These are phyloP conservation scores for Brassica napus DNA, from an alignment of 345 rosid genomes.

Conservation along the genomic window Da-Ae NC_063443.1:18950501-18951000, in stretches of 20 bases:
- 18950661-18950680: background rate
- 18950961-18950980: constrained; percentile 22
- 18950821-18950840: background rate
- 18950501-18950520: constrained; percentile 10
- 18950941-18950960: background rate
- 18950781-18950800: constrained; percentile 1
- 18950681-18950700: background rate
- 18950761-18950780: background rate
- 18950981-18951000: constrained; percentile 17
- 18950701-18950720: constrained; percentile 3
- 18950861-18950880: background rate
- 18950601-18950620: background rate
- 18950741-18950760: background rate
- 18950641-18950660: constrained; percentile 5
- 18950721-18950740: constrained; percentile 12
- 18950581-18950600: background rate
- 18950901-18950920: background rate
- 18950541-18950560: background rate
- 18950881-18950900: constrained; percentile 16
- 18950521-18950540: constrained; percentile 1
- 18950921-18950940: background rate
- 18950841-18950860: background rate
- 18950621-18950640: background rate
- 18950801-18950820: constrained; percentile 27
- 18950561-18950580: background rate